Conservation (phyloP, 768 basidiomycete species). For the Rhodocollybia butyracea region DNA sequence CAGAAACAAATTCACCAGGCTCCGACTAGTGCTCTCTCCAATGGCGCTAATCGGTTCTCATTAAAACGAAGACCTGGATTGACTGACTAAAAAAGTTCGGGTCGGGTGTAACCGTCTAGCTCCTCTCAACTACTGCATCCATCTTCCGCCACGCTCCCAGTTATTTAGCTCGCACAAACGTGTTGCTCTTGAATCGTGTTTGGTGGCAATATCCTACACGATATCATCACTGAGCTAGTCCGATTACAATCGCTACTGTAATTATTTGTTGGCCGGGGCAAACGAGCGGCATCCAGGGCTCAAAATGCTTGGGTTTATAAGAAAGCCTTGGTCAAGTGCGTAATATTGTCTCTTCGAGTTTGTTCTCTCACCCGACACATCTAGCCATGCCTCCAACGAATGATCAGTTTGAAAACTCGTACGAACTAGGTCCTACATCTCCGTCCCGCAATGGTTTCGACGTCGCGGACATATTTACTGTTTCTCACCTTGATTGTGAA, state of each 20-base stretch:
- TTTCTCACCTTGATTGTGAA: neutral
- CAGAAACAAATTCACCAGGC: neutral
- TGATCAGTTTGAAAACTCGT: neutral
- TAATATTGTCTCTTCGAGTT: neutral
- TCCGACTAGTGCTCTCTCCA: neutral
- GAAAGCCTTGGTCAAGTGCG: neutral
- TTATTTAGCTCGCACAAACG: conserved; percentile 1
- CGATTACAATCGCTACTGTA: neutral
- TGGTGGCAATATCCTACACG: neutral
- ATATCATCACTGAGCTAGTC: neutral
- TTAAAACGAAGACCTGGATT: neutral
- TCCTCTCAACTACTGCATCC: neutral
- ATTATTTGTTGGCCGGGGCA: neutral
- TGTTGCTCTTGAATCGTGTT: neutral
- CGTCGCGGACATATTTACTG: neutral
- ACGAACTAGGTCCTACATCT: no score
- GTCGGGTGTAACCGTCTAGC: neutral
- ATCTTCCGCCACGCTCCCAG: neutral
- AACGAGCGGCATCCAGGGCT: neutral
- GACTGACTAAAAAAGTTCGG: neutral
- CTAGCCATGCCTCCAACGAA: neutral
- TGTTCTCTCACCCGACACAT: no score
- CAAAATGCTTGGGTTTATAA: neutral
- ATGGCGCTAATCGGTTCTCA: neutral
- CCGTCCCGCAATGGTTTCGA: neutral